phyloP scores from a whole-genome alignment of 805 yeast species.

The Kuraishia capsulata region DNA sequence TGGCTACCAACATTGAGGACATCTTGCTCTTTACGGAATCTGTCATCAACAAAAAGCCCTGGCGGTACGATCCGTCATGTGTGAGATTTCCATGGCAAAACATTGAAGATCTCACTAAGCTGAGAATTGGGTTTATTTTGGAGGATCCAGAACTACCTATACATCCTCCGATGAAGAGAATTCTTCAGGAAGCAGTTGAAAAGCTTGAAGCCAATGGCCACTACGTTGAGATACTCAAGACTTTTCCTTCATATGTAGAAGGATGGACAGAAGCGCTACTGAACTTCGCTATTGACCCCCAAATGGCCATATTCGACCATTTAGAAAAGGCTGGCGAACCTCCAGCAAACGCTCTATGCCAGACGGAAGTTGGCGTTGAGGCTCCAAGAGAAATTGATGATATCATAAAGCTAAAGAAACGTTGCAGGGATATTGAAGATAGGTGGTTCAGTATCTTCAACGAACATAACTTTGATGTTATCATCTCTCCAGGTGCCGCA shows the following conservation, averaged over 20 bases:
- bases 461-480: slow-evolving; percentile 6
- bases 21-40: slow-evolving; percentile 36
- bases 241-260: neutral
- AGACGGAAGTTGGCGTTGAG: neutral
- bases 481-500: slow-evolving; percentile 9
- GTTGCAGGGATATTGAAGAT: neutral
- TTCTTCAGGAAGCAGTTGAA: neutral
- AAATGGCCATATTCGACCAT: neutral
- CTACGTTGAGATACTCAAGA: neutral
- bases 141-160: neutral
- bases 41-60: slow-evolving; percentile 12
- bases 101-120: neutral
- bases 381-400: neutral
- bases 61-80: slow-evolving; percentile 21
- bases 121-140: neutral
- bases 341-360: neutral
- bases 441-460: slow-evolving; percentile 3
- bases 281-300: neutral
- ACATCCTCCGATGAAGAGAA: neutral
- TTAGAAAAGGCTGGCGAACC: neutral
- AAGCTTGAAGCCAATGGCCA: neutral
- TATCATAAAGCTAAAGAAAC: neutral
- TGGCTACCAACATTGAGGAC: slow-evolving; percentile 38
- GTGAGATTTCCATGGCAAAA: slow-evolving; percentile 36
- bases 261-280: neutral